Evolutionary conservation across 352 stramenopile genomes (phyloP), one percentile per base, ranked within the genome.

Genomic region (Thraustotheca clavata): DNA sequence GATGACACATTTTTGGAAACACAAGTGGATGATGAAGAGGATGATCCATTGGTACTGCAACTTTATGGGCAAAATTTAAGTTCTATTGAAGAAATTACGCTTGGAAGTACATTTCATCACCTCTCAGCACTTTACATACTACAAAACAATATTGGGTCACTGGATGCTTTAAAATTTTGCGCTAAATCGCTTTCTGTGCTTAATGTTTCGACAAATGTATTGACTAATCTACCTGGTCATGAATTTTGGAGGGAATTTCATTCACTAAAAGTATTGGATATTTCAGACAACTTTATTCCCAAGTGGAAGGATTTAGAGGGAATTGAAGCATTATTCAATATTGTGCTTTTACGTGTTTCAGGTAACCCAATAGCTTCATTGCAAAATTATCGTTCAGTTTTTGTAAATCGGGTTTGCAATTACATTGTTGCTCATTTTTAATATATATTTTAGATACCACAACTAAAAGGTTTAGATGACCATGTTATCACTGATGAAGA

Each of bases 401-500:
- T 65, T 27, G 57, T 65, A 31, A 65, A 65, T 46, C 57, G 47
- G 7, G 57, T 65, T 7, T 38, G 32, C 3, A 1, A 5, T 31
- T n/a, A 3, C 38, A 7, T 3, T 38, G 11, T 49, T 9, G n/a
- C 29, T 60, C 34, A 2, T 12, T 52, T 50, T 12, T 6, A 6
- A 29, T n/a, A n/a, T n/a, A n/a, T n/a, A n/a, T n/a, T n/a, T 1
- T 65, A 65, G 57, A 27, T 65, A 9, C 38, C 57, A 12, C 57
- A 41, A n/a, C 35, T 65, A 16, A n/a, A 40, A 11, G 57, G 22
- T n/a, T 27, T 65, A 3, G 57, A 65, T 26, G 57, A 55, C 29
- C 27, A 65, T 16, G 40, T 55, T n/a, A 33, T 65, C 6, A 55
- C 57, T 6, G 57, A 65, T 35, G 57, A 65, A 54, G 57, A 65